Conservation (phyloP, 2,329 filamentous ascomycete genomes). For the Lachnellula subtilissima region DNA sequence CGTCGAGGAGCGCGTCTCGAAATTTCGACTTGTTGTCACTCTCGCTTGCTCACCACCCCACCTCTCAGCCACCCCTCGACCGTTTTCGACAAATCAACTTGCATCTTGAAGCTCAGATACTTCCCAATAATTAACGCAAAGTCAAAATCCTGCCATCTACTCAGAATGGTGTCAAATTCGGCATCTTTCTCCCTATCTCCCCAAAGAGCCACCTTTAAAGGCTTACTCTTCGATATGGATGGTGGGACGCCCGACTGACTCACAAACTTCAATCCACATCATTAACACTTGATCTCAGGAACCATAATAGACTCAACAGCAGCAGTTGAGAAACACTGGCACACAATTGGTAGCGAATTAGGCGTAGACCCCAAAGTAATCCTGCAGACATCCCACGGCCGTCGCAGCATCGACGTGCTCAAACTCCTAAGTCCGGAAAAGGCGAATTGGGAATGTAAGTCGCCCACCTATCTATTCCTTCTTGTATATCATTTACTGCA, state of each 20-base stretch:
- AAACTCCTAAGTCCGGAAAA: slow-evolving; percentile 74
- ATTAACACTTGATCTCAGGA: slow-evolving; percentile 35
- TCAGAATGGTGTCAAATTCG: slow-evolving; percentile 23
- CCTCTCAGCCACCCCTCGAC: slow-evolving; percentile 22
- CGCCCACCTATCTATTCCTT: not conserved
- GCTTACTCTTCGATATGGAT: slow-evolving; percentile 62
- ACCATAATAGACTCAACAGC: slow-evolving; percentile 78
- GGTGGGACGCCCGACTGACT: not conserved
- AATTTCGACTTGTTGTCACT: not conserved
- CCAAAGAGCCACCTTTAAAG: slow-evolving; percentile 23
- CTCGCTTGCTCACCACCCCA: slow-evolving; percentile 11
- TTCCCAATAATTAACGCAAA: not conserved
- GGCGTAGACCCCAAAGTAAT: slow-evolving; percentile 81
- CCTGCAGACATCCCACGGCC: slow-evolving; percentile 84
- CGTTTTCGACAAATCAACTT: slow-evolving; percentile 20
- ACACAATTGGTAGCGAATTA: slow-evolving; percentile 70
- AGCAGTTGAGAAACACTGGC: slow-evolving; percentile 75
- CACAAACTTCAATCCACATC: not conserved
- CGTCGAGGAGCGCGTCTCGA: slow-evolving; percentile 1
- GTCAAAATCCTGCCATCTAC: slow-evolving; percentile 25
- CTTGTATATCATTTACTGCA: not conserved
- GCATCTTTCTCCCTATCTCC: slow-evolving; percentile 19
- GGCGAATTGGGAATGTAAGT: slow-evolving; percentile 89
- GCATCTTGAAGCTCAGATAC: slow-evolving; percentile 9
- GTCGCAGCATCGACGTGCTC: slow-evolving; percentile 82